Evolutionary conservation across 106 monocot genomes (phyloP).

Genomic region (Allium sativum): DNA sequence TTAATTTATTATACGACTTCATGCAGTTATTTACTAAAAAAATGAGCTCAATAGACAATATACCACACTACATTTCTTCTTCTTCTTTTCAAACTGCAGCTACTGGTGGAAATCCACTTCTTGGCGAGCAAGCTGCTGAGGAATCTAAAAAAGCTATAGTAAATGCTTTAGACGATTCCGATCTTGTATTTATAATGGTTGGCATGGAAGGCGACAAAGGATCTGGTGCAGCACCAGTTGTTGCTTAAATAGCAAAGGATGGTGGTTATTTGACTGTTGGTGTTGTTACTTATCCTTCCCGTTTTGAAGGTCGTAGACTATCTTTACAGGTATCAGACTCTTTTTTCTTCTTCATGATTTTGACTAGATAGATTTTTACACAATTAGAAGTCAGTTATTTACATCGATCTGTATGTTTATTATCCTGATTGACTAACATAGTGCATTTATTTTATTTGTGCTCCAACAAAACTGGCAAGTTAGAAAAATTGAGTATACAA

Average conservation of each 20-base stretch:
- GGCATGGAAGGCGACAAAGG: constrained; percentile 99
- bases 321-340: constrained; percentile 61
- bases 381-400: no score
- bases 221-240: constrained; percentile 98
- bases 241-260: constrained; percentile 94
- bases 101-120: constrained; percentile 90
- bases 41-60: not conserved
- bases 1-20: no score
- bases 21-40: no score
- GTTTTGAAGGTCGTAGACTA: constrained; percentile 96
- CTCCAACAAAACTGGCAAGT: no score
- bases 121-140: constrained; percentile 97
- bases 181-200: constrained; percentile 94
- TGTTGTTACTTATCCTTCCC: constrained; percentile 98
- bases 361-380: no score
- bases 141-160: constrained; percentile 88
- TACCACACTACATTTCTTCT: not conserved
- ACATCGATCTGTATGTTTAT: no score
- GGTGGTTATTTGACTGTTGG: constrained; percentile 98
- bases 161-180: constrained; percentile 73
- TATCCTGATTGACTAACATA: no score
- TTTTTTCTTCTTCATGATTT: not conserved
- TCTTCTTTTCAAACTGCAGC: constrained; percentile 30
- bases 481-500: no score
- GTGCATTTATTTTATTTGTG: no score